These are phyloP conservation scores for Saccharomyces kudriavzevii DNA, from an alignment of 805 yeast genomes.

Conservation along the genomic window DNA sequence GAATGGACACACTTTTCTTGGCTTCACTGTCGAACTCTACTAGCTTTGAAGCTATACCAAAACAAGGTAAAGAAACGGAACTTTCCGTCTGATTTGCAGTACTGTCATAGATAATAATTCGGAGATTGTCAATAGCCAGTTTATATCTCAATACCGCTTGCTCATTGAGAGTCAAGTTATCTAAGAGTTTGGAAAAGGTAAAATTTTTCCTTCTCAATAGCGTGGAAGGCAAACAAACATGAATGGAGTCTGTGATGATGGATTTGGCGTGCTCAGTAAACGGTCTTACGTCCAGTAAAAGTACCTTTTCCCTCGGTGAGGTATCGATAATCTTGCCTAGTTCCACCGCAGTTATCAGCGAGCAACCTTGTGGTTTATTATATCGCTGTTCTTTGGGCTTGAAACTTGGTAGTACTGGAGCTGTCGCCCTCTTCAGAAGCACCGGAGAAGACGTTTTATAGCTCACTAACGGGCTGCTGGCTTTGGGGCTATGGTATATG, in stretches of 20 bases:
- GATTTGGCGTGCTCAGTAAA: conserved; percentile 59
- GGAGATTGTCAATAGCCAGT: conserved; percentile 9
- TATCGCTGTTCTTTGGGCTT: conserved; percentile 21
- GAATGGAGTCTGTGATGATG: conserved; percentile 55
- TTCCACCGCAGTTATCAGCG: conserved; percentile 16
- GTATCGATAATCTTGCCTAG: conserved; percentile 10
- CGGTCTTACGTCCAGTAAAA: conserved; percentile 59
- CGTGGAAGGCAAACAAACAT: conserved; percentile 86
- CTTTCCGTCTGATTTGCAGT: conserved; percentile 15
- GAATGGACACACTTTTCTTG: conserved; percentile 8
- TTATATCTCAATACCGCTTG: conserved; percentile 7
- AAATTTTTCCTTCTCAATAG: conserved; percentile 68
- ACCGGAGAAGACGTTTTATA: conserved; percentile 3
- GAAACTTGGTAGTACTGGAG: conserved; percentile 16
- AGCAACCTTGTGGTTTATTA: conserved; percentile 17
- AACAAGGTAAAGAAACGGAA: conserved; percentile 21
- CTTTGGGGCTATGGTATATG: background rate
- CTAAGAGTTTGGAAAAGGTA: conserved; percentile 52
- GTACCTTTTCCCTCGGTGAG: conserved; percentile 3
- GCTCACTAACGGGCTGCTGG: background rate
- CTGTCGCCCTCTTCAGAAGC: conserved; percentile 8
- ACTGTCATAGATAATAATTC: conserved; percentile 23
- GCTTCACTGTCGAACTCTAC: conserved; percentile 6
- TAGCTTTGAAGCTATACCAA: conserved; percentile 23
- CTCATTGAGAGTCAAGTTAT: conserved; percentile 50